Base-by-base conservation (phyloP, 2,329 filamentous ascomycete genomes). In the Ceratocystis smalleyi region DNA sequence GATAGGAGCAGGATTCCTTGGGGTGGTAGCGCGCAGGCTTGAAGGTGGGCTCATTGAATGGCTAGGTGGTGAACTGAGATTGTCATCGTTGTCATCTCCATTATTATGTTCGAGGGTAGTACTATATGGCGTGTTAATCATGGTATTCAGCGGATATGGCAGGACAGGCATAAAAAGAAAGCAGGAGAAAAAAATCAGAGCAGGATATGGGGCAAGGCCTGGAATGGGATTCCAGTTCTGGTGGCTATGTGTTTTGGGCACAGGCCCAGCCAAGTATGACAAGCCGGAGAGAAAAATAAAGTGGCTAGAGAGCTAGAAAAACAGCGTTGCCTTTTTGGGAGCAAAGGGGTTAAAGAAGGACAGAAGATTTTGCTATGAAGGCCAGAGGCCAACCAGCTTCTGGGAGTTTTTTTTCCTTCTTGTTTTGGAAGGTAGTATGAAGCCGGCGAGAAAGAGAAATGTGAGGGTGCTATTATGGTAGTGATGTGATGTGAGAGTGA, bases 1-100 rank as follows among this genome's bases (percentile, higher is more conserved):
- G 82, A 79, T 6, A 24, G 82, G 74, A 59, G 82, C 82, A 69
- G 82, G 79, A 68, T 82, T 80, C 64, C 79, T 76, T 1, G 78
- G 67, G 32, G 73, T 71, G 59, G 76, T 75, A 24, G 76, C 72
- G 68, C 74, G 71, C 49, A 74, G 71, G 54, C 74, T 75, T 6
- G 76, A 75, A 10, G 77, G 70, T 5, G 72, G 73, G 64, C 75
- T 77, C 51, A 70, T 71, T 17, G 71, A 72, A 24, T 77, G 75
- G 59, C 66, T 68, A 0, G 75, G 74, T 4, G 75, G 75, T 1
- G 76, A 75, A 27, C 73, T 77, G 15, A 78, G 69, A 8, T 75
- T 74, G 55, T 69, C 70, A 12, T 73, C 71, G 19, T 73, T 72
- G 35, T 71, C 70, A 4, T 69, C 69, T 8, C 71, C 71, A 6